These are phyloP conservation scores for Sclerotinia glacialis DNA, from an alignment of 2,329 filamentous ascomycete genomes.

Conservation along the genomic window DNA sequence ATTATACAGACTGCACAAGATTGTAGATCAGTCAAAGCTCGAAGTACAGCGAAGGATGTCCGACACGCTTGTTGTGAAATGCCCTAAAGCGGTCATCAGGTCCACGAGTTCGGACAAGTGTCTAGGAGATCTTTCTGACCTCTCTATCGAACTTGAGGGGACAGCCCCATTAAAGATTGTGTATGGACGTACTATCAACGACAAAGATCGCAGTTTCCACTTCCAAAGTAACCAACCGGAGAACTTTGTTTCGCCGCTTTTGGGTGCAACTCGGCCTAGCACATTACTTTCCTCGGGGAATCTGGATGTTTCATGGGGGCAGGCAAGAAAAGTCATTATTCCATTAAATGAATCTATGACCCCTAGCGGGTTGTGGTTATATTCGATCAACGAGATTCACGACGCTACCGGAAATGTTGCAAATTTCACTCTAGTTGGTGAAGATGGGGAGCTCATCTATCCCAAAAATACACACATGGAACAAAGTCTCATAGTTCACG, in stretches of 20 bases:
- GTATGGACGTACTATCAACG: constrained; percentile 85
- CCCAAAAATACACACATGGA: constrained; percentile 61
- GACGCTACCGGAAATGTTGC: constrained; percentile 87
- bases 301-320: constrained; percentile 78
- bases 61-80: constrained; percentile 81
- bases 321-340: constrained; percentile 69
- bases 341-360: constrained; percentile 88
- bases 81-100: constrained; percentile 75
- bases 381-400: constrained; percentile 85
- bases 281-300: constrained; percentile 56
- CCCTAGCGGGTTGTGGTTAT: constrained; percentile 77
- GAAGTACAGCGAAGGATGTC: constrained; percentile 76
- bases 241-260: constrained; percentile 73
- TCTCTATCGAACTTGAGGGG: constrained; percentile 79
- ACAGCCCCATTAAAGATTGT: constrained; percentile 89
- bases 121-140: constrained; percentile 80
- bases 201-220: constrained; percentile 77
- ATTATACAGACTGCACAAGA: constrained; percentile 78
- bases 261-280: constrained; percentile 57
- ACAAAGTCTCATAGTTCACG: constrained; percentile 80
- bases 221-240: constrained; percentile 94
- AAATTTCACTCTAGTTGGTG: constrained; percentile 64
- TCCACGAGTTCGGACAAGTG: constrained; percentile 67
- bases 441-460: constrained; percentile 64
- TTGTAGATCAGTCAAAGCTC: constrained; percentile 90